Conservation (phyloP, 129 eudicot species). For the Saposhnikovia divaricata region DNA sequence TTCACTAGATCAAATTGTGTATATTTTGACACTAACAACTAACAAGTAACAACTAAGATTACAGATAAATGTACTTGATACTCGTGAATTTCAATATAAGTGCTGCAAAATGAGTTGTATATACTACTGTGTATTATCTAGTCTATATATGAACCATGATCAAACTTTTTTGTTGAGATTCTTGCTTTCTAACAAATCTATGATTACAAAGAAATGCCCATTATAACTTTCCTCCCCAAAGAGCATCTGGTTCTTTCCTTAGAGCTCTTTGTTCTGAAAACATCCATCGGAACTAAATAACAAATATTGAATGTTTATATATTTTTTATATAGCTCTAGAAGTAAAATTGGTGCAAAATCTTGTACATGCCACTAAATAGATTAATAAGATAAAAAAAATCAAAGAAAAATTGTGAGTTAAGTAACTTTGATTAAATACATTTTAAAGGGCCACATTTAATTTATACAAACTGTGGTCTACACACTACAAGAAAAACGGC, state of each 20-base stretch:
- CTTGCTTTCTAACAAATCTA: background rate
- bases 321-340: background rate
- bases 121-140: too few relatives aligned
- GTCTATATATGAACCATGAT: too few relatives aligned
- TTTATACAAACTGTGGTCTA: background rate
- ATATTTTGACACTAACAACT: too few relatives aligned
- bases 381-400: too few relatives aligned
- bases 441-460: background rate
- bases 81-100: too few relatives aligned
- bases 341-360: background rate
- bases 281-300: background rate
- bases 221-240: background rate
- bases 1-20: too few relatives aligned
- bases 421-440: too few relatives aligned
- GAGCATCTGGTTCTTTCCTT: background rate
- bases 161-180: background rate
- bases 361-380: background rate
- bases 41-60: too few relatives aligned
- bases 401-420: too few relatives aligned
- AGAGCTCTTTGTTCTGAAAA: background rate
- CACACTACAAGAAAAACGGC: too few relatives aligned
- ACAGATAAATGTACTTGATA: too few relatives aligned
- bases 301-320: background rate
- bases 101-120: too few relatives aligned
- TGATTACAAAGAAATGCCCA: background rate